Conservation (phyloP, 2,329 filamentous ascomycete genomes). For the Madurella fahalii region DNA sequence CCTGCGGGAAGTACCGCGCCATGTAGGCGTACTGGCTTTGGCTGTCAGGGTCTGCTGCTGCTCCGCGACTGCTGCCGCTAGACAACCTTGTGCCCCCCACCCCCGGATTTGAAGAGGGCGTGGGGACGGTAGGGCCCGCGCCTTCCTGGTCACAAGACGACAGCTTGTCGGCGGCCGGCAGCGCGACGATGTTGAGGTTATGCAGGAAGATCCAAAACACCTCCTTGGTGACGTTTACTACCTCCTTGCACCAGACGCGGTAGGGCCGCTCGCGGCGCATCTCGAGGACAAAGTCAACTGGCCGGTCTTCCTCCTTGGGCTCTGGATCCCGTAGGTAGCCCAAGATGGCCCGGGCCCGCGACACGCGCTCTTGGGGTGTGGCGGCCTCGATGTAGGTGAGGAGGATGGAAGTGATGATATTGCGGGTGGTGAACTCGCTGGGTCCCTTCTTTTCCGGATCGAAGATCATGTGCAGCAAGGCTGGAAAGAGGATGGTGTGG, state of each 20-base stretch:
- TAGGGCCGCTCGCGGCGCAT: constrained; percentile 88
- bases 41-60: constrained; percentile 29
- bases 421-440: constrained; percentile 90
- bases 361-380: constrained; percentile 55
- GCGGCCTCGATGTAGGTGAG: constrained; percentile 81
- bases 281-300: constrained; percentile 80
- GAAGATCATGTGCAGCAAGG: constrained; percentile 82
- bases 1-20: constrained; percentile 72
- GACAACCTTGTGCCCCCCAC: too few relatives aligned
- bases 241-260: constrained; percentile 89
- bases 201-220: constrained; percentile 99
- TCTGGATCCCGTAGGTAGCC: constrained; percentile 75
- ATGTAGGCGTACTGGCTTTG: constrained; percentile 52
- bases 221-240: constrained; percentile 89
- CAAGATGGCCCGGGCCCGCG: constrained; percentile 69
- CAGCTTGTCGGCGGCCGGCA: constrained; percentile 38
- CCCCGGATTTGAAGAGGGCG: too few relatives aligned
- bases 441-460: constrained; percentile 98
- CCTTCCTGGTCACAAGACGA: constrained; percentile 20
- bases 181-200: constrained; percentile 79
- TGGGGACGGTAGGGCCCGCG: neutral
- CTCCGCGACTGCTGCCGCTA: neutral
- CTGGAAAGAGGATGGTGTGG: constrained; percentile 77
- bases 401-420: constrained; percentile 82
- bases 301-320: constrained; percentile 69